phyloP scores from a whole-genome alignment of 192 early-diverging fungal species.

The Bifiguratus adelaidae region DNA sequence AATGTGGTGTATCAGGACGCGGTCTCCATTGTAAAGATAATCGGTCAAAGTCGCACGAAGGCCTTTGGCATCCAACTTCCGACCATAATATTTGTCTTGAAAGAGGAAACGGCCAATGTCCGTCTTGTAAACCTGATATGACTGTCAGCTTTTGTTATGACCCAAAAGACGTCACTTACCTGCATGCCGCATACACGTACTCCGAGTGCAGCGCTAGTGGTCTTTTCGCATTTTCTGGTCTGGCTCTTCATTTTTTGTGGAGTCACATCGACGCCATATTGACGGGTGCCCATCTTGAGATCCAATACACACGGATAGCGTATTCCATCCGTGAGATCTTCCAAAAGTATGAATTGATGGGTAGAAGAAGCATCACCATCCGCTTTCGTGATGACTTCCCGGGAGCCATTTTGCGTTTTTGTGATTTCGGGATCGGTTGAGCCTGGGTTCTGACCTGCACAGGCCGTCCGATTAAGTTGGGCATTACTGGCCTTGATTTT shows the following conservation, averaged over 20 bases:
- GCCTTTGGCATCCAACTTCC: conserved; percentile 66
- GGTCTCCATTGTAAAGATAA: conserved; percentile 81
- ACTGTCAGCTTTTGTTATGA: too few relatives aligned
- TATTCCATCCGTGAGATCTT: conserved; percentile 87
- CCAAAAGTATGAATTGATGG: conserved; percentile 82
- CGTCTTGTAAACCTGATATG: conserved; percentile 72
- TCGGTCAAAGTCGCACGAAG: conserved; percentile 69
- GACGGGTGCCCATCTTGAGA: conserved; percentile 97
- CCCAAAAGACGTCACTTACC: conserved; percentile 39
- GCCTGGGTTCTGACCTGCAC: not conserved
- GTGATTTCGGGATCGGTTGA: conserved; percentile 12
- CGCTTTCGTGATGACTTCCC: conserved; percentile 5
- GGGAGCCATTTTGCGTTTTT: conserved; percentile 16
- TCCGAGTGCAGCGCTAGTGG: conserved; percentile 86
- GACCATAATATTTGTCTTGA: conserved; percentile 94
- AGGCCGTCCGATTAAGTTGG: not conserved
- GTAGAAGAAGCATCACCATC: too few relatives aligned
- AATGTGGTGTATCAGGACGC: conserved; percentile 65
- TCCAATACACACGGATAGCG: conserved; percentile 91
- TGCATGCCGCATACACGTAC: conserved; percentile 98
- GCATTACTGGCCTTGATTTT: not conserved
- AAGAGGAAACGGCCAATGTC: conserved; percentile 65
- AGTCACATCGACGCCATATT: conserved; percentile 85
- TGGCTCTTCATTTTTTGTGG: conserved; percentile 78
- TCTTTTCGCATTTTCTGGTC: conserved; percentile 83